Base-by-base conservation (phyloP, 225 moss, liverwort and hornwort genomes). In the Straminergon stramineum region DNA sequence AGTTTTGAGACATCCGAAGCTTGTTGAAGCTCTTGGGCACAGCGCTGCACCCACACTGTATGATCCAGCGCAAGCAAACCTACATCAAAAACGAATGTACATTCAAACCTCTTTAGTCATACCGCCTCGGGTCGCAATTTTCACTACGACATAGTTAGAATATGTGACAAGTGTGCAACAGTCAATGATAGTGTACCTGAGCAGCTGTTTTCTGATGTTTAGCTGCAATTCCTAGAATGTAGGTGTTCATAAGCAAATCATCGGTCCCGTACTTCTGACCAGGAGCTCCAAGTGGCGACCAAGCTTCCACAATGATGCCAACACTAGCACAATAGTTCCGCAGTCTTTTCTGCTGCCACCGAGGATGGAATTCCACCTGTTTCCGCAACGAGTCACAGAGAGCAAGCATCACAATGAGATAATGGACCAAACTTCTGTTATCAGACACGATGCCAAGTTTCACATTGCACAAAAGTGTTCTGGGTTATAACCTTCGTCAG, bases 1-100 rank as follows among this genome's bases (percentile, higher is more conserved):
- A 92, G 88, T 96, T 96, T 84, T 96, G 94, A 12, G 90, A 91
- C 92, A 93, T 90, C 55, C 96, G 91, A 85, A 90, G 60, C 87
- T 66, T 89, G 83, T 93, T 96, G 91, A 91, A 95, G 90, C 96
- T 96, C 92, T 95, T 96, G 45, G 95, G 95, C 58, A 95, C 90
- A 22, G 95, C 81, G 52, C 92, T 95, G 89, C 91, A 91, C 31
- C 96, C 96, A 27, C 87, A 86, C 92, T 96, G 92, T 2, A 94
- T 21, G 27, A 91, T 90, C 96, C 96, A 96, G 75, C 96, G 93
- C 93, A 96, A 87, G 17, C 94, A 94, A 28, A 96, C 88, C 96
- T 96, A 73, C 75, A 91, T n/a, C 22, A 55, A 17, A 60, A 82
- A 67, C 64, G 39, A 58, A 79, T 24, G 73, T 8, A 18, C 51